Base-by-base conservation (phyloP, 139 green algal genomes). In the Nannochloris sp. region DNA sequence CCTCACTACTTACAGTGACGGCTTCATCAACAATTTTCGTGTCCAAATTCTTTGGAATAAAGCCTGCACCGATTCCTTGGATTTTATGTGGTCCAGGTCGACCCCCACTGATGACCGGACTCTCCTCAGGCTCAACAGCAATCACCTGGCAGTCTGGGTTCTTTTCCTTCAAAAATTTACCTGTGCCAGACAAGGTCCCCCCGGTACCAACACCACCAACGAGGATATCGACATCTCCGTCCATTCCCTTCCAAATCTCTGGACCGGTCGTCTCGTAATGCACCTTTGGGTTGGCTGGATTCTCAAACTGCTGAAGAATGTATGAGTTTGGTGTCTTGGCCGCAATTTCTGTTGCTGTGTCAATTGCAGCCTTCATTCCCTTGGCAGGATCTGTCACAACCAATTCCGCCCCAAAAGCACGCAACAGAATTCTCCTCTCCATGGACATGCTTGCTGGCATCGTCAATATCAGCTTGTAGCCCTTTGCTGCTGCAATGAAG, bases 361-460 rank as follows among this genome's bases (percentile, higher is more conserved):
- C 71, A 7, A 97, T 75, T 36, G 88, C 89, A 23, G 83, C 90
- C 11, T 75, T 85, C 87, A 78, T 71, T 31, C 71, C 78, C 68
- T 83, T 76, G 43, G 70, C 66, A 9, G 72, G 72, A 61, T 78
- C 66, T 7, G 72, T 79, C 23, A 79, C 48, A 31, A 72, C 67
- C 37, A 79, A 60, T 56, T 74, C 14, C 16, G 73, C 73, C 3
- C 89, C 89, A 73, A 95, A 94, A 21, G 93, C 93, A 21, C 78
- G 74, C 59, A 98, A 79, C 75, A 99, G 74, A 23, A 96, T 83
- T 44, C 93, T 76, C 11, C 92, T 78, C 75, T 99, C 93, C 19
- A 97, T 67, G 18, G 82, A 94, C 93, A 99, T 99, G 69, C 86
- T 94, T 14, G 93, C 93, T 3, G 93, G 93, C 93, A 99, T 99